Base-by-base conservation (phyloP, 805 yeast genomes). In the Metschnikowia bowlesiae region DNA sequence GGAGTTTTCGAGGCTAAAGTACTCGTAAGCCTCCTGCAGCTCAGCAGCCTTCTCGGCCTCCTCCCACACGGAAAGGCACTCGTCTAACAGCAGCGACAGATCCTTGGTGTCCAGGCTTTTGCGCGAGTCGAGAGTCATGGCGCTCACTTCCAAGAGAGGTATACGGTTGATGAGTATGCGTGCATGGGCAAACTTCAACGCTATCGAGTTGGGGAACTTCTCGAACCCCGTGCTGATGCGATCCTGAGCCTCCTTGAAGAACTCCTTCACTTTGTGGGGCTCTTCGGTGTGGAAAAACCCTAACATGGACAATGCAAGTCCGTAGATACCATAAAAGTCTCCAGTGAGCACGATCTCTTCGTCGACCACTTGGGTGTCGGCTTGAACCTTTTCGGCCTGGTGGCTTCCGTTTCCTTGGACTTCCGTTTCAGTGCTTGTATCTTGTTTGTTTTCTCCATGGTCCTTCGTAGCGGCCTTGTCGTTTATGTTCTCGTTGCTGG, bases 261-360 rank as follows among this genome's bases (percentile, higher is more conserved):
- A 87, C 44, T 81, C 86, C 9, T 67, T 64, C 8, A 85, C 75
- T 30, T 68, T 58, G n/a, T 67, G 64, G 8, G 49, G 68, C 13
- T 71, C 76, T n/a, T 67, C 76, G 9, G 73, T 67, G 54, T 80
- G 75, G 67, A 81, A 85, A 34, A 73, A 71, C 1, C 87, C 81
- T 55, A 86, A 69, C 51, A 84, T 89, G 37, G 82, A 75, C 39
- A 87, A 68, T 0, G 96, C 84, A 41, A 82, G 68, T 0, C 89
- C 91, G 66, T 90, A 92, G 31, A 87, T 80, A 5, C 85, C 71
- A 62, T 87, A 85, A 63, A 90, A 87, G 40, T 71, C 74, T 34
- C 79, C 80, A 29, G 78, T 74, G 29, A 52, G 63, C 58, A 29
- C 56, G 22, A 58, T 54, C 6, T 39, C 36, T 30, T 58, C 58